Base-by-base conservation (phyloP, 371 early-diverging fungal species). In the Amoeboaphelidium protococcarum region DNA sequence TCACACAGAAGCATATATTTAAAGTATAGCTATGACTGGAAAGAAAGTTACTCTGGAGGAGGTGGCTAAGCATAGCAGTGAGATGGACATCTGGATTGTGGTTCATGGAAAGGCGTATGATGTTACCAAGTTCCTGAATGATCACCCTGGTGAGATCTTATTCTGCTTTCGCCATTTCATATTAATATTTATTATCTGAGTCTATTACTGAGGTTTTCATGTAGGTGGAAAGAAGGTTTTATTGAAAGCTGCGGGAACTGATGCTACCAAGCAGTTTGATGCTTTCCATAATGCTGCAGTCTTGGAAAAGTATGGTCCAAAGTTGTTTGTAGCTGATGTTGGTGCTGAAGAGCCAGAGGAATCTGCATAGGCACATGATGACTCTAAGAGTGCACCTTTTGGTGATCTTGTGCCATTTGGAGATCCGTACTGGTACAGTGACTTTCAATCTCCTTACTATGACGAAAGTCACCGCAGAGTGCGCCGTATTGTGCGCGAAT, bases 231-330 rank as follows among this genome's bases (percentile, higher is more conserved):
- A 58, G 41, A 61, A 80, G 58, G 70, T 82, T 41, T 57, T 82
- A 2, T 48, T 79, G 26, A 79, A 78, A 58, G 75, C 74, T 25
- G 82, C 78, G 25, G 91, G 91, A 37, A 69, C 60, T 13, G 87
- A 90, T 57, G 85, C 86, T 26, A 67, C 80, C 23, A 80, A 82
- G 58, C 78, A 82, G 59, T 89, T 89, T 58, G 75, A 80, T 46
- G 66, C 74, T 42, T 80, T 86, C 58, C 87, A 89, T 61, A 74
- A 73, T 19, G n/a, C 4, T 16, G 4, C 10, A 6, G 21, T 42
- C 10, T 22, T 42, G 22, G 4, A 42, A 19, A 4, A 13, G 22
- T 19, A 19, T 19, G 12, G 20, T 19, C 4, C 4, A 4, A 4
- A 42, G 42, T 42, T 42, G 6, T 22, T 42, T 22, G 21, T 42